Evolutionary conservation across 345 rosid genomes (phyloP), one percentile per base, ranked within the genome.

Genomic region (Hevea brasiliensis): DNA sequence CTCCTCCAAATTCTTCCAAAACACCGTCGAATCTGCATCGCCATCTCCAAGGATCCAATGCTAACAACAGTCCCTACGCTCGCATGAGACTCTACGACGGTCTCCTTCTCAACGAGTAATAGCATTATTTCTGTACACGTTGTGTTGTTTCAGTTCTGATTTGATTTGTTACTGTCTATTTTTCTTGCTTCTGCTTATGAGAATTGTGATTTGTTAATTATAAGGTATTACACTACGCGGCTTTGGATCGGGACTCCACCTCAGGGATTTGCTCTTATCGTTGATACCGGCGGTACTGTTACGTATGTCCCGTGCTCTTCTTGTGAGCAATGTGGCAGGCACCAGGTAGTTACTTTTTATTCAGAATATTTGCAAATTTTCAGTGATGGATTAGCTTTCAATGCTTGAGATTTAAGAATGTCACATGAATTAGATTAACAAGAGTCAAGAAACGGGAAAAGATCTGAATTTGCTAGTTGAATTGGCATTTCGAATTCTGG

Each of bases 41-140:
- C 29, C 87, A 65, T 70, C 99, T 94, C 64, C 85, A 78, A 80
- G 81, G 86, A 73, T 73, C 90, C 61, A 75, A 74, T 17, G 74
- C 82, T 61, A 68, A 45, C 61, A 41, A 84, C 15, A 85, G 56
- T 1, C 88, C 87, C 65, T 80, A 81, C 60, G 91, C 98, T 72
- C 98, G 88, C 61, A 90, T 94, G 98, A 79, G 90, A 71, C 98
- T 94, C 81, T 82, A 89, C 87, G 98, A 94, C 77, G 97, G 92
- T 86, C 98, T 94, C 74, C 92, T 92, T 40, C 86, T 76, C 70
- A 84, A 87, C 84, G 98, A 97, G 98, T 92, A 81, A 18, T 32
- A 4, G 42, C 23, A 60, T 18, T 55, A 9, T 10, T 8, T 24
- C 37, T 18, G 3, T 35, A 2, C 21, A 7, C 9, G 8, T 37